phyloP scores from a whole-genome alignment of 2,329 filamentous ascomycete genomes.

The Elsinoe australis region DNA sequence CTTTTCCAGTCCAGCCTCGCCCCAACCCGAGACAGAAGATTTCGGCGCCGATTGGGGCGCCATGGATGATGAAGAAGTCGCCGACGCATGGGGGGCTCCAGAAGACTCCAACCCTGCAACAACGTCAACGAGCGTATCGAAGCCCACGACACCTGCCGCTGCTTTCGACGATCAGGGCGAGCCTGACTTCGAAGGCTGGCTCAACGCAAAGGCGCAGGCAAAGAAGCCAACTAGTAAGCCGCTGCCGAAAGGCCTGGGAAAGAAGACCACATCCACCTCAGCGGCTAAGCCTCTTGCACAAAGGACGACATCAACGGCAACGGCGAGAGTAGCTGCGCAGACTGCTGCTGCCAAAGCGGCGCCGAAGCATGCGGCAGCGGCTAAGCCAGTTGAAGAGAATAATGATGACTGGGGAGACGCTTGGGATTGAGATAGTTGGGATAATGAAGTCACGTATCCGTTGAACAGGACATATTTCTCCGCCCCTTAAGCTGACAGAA shows the following conservation, averaged over 20 bases:
- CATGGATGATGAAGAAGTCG: conserved; percentile 50
- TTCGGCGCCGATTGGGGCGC: conserved; percentile 69
- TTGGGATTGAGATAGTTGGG: conserved; percentile 25
- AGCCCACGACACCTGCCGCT: conserved; percentile 23
- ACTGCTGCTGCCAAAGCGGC: conserved; percentile 27
- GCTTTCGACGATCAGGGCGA: conserved; percentile 78
- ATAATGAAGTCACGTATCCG: conserved; percentile 8
- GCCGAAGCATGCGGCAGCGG: conserved; percentile 24
- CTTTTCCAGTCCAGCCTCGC: conserved; percentile 19
- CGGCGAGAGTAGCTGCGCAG: conserved; percentile 21
- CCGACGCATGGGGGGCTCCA: conserved; percentile 39
- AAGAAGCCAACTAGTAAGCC: conserved; percentile 59
- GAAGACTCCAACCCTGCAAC: conserved; percentile 37
- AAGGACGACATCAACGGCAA: conserved; percentile 26
- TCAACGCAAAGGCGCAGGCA: conserved; percentile 73
- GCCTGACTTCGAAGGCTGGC: conserved; percentile 92
- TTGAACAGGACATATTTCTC: no score
- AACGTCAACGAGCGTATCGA: conserved; percentile 24
- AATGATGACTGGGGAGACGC: conserved; percentile 37
- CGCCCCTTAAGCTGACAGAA: no score
- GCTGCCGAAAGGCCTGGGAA: conserved; percentile 75
- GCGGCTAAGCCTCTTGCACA: conserved; percentile 28
- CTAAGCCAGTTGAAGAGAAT: conserved; percentile 32
- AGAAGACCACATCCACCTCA: conserved; percentile 40
- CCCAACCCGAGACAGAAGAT: conserved; percentile 45